Conservation (phyloP, 1,139 yeast species). For the Groenewaldozyma auringiensis region DNA sequence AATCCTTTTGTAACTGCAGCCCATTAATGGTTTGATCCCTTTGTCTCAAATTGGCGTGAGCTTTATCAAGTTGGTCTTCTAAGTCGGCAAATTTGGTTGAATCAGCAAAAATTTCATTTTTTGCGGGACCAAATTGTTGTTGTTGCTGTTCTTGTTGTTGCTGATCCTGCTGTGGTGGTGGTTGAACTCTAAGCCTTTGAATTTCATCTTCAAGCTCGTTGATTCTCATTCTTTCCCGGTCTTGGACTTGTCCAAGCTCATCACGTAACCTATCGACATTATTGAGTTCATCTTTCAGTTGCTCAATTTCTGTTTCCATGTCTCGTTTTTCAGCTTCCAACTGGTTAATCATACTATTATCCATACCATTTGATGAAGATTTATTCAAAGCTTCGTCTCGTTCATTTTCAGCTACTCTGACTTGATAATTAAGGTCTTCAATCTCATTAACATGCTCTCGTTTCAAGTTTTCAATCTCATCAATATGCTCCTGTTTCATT, state of each 20-base stretch:
- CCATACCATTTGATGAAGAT: background rate
- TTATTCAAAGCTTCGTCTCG: background rate
- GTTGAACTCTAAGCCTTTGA: background rate
- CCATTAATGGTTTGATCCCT: conserved; percentile 17
- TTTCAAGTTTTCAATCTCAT: conserved; percentile 9
- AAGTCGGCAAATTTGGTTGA: conserved; percentile 11
- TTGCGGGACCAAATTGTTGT: background rate
- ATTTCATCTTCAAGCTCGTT: conserved; percentile 1
- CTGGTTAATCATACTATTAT: background rate
- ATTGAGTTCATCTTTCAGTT: conserved; percentile 15
- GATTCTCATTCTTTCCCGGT: conserved; percentile 3
- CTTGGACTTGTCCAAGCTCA: conserved; percentile 1
- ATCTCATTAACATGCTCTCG: conserved; percentile 17
- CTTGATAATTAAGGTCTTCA: conserved; percentile 12
- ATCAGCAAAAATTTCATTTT: conserved; percentile 6
- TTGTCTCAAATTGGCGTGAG: background rate
- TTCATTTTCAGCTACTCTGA: conserved; percentile 4
- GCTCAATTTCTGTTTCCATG: conserved; percentile 12
- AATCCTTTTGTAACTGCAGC: conserved; percentile 17
- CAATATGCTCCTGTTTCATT: conserved; percentile 2
- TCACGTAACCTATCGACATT: conserved; percentile 9
- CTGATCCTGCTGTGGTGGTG: no score
- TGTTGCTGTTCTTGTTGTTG: background rate
- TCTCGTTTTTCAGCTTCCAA: background rate
- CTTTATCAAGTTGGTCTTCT: conserved; percentile 15